Evolutionary conservation across 2,329 filamentous ascomycete genomes (phyloP).

Genomic region (Arachnopeziza araneosa): DNA sequence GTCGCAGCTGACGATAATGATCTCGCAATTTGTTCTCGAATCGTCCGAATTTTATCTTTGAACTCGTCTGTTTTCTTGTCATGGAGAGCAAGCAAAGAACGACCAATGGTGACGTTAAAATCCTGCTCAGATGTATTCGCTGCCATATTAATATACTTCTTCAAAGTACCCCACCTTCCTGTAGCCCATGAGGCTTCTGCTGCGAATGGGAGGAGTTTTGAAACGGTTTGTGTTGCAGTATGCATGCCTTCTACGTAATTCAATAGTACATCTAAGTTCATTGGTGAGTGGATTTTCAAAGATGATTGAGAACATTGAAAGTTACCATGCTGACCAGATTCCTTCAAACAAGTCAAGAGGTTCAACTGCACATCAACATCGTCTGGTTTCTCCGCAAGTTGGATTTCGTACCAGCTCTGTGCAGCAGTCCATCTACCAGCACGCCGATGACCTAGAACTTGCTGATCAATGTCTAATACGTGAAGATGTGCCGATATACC

Average conservation of each 20-base stretch:
- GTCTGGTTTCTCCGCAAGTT: conserved; percentile 71
- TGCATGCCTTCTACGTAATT: conserved; percentile 80
- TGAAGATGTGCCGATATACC: conserved; percentile 86
- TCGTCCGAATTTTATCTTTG: conserved; percentile 49
- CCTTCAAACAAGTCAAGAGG: conserved; percentile 80
- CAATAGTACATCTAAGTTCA: conserved; percentile 64
- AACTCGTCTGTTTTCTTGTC: conserved; percentile 48
- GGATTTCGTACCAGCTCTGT: conserved; percentile 96
- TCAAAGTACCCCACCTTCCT: conserved; percentile 70
- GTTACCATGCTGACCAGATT: conserved; percentile 90
- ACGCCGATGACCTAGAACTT: conserved; percentile 87
- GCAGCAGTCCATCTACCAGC: conserved; percentile 90
- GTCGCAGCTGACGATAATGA: conserved; percentile 73
- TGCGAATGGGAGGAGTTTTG: conserved; percentile 72
- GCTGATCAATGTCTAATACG: conserved; percentile 85
- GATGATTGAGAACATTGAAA: not conserved
- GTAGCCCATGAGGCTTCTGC: conserved; percentile 91
- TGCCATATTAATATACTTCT: conserved; percentile 56
- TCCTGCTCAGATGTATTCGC: conserved; percentile 45
- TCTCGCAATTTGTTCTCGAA: conserved; percentile 66
- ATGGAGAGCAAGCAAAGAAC: conserved; percentile 56
- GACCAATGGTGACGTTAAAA: conserved; percentile 79
- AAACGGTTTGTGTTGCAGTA: conserved; percentile 40
- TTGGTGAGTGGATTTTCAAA: not conserved
- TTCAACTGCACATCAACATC: conserved; percentile 76